Evolutionary conservation across 768 basidiomycete genomes (phyloP).

Genomic region (Suillus ampliporus): DNA sequence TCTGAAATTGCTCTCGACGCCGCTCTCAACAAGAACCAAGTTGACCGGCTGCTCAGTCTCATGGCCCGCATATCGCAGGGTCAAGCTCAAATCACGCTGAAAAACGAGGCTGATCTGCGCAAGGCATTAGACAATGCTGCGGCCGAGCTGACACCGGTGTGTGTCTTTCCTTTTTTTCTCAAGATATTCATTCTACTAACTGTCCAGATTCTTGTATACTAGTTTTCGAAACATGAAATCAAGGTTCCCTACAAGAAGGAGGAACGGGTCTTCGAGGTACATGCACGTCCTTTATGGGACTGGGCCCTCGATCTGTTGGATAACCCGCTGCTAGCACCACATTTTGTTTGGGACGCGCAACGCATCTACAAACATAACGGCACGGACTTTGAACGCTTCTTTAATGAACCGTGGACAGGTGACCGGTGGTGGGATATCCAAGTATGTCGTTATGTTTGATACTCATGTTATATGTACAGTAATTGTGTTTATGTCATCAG

Average conservation of each 20-base stretch:
- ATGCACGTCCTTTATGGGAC: slow-evolving; percentile 9
- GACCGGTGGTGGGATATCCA: slow-evolving; percentile 43
- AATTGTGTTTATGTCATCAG: neutral
- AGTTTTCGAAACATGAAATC: slow-evolving; percentile 9
- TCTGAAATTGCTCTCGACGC: no score
- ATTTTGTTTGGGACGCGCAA: slow-evolving; percentile 41
- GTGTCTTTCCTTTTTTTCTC: slow-evolving; percentile 3
- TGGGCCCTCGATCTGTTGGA: slow-evolving; percentile 15
- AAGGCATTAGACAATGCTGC: slow-evolving; percentile 12
- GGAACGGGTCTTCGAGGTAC: neutral
- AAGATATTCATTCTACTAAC: neutral
- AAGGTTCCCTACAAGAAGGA: slow-evolving; percentile 14
- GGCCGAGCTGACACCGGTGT: slow-evolving; percentile 9
- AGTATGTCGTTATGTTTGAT: slow-evolving; percentile 25
- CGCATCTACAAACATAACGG: slow-evolving; percentile 34
- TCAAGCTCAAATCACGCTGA: no score
- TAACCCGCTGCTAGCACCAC: slow-evolving; percentile 7
- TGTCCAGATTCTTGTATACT: neutral
- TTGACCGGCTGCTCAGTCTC: no score
- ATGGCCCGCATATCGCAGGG: no score
- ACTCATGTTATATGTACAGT: neutral
- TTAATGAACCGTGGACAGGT: slow-evolving; percentile 45
- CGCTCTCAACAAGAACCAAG: no score
- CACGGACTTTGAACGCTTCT: slow-evolving; percentile 28
- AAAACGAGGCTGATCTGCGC: no score